Base-by-base conservation (phyloP, 495 filamentous ascomycete species). In the Penicillium egyptiacum region DNA sequence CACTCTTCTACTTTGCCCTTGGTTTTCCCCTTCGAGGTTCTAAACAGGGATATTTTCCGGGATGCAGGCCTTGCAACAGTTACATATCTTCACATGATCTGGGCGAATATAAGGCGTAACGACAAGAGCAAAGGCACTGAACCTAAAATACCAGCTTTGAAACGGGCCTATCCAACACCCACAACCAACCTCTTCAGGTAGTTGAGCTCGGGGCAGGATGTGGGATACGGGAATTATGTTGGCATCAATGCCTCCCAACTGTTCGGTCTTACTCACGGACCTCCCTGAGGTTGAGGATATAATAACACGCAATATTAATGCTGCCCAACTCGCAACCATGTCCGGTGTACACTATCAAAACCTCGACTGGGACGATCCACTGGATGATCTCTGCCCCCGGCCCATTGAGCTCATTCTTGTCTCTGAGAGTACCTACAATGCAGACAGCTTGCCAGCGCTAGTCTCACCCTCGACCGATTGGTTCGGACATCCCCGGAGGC, bases 341-440 rank as follows among this genome's bases (percentile, higher is more conserved):
- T 75, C 81, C 14, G 60, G 58, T 4, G 59, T 83, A 19, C 62
- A 70, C 1, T 93, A 87, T 62, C 74, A 82, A 48, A 72, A 81
- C 7, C 80, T 98, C 19, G 88, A 96, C 71, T 98, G 94, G 94
- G 79, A 84, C 28, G 67, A 82, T 23, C 73, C 81, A 19, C 70
- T 81, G 8, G 72, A 72, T 2, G 30, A 68, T 16, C 59, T 74
- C 17, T 72, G 62, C 25, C 65, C 72, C 2, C 70, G 68, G 23
- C 60, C 65, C 0, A 85, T 87, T 71, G 88, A 96, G 67, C 63
- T 98, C 31, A 77, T 97, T 22, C 69, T 96, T 5, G 79, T 96
- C 2, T 90, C 91, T 17, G 94, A 98, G 66, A 97, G 94, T 76
- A 98, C 92, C 11, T 98, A 98, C 74, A 98, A 98, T 68, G 79